Evolutionary conservation across 177 flowering plant genomes (phyloP).

Genomic region (Tripterygium wilfordii): DNA sequence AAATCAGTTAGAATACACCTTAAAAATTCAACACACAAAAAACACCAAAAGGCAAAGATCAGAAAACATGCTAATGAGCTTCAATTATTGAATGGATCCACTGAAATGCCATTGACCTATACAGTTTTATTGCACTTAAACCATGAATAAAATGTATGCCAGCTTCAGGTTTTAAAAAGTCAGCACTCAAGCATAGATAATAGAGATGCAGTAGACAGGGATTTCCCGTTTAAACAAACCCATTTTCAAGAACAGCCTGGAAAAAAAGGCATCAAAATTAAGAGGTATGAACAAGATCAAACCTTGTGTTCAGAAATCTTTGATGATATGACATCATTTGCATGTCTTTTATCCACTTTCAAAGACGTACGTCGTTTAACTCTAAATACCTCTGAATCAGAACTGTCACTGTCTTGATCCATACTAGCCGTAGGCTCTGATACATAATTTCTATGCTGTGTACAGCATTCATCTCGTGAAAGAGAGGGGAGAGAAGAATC

Average conservation of each 20-base stretch:
- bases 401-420: constrained; percentile 52
- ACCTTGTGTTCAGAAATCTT: constrained; percentile 57
- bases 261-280: background rate
- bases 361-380: constrained; percentile 68
- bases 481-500: constrained; percentile 24
- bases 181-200: too few species aligned
- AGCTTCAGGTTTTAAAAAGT: too few species aligned
- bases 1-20: too few species aligned
- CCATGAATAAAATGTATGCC: too few species aligned
- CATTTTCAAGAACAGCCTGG: background rate
- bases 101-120: too few species aligned
- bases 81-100: too few species aligned
- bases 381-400: constrained; percentile 84
- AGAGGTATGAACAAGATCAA: background rate
- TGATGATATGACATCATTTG: constrained; percentile 16
- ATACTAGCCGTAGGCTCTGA: constrained; percentile 15
- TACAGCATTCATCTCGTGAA: constrained; percentile 19
- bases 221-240: too few species aligned
- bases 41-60: too few species aligned
- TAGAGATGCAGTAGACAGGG: too few species aligned
- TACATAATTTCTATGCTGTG: constrained; percentile 12
- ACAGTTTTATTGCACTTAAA: too few species aligned
- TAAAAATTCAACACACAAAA: too few species aligned
- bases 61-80: too few species aligned
- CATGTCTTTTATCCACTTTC: constrained; percentile 34